These are phyloP conservation scores for Rhodotorula sp. DNA, from an alignment of 1,284 basidiomycete genomes.

Conservation along the genomic window DNA sequence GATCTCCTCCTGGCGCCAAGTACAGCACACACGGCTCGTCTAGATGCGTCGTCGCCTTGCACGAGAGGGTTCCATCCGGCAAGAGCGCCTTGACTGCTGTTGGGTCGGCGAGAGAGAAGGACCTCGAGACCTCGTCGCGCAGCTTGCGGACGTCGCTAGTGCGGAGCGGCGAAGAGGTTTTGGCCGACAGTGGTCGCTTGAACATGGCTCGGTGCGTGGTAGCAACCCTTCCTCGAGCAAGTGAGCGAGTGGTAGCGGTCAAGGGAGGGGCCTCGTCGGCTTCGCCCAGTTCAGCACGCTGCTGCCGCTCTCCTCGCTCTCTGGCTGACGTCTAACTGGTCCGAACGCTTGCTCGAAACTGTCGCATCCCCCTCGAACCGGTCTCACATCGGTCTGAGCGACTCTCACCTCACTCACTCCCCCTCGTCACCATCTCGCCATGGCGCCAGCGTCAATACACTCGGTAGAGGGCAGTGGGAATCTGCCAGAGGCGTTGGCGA, in stretches of 20 bases:
- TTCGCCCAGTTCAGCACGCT: not conserved
- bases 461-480: slow-evolving; percentile 29
- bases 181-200: slow-evolving; percentile 31
- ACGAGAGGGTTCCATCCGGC: slow-evolving; percentile 17
- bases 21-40: slow-evolving; percentile 32
- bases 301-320: no score
- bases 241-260: not conserved
- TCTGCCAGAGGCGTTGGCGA: slow-evolving; percentile 40
- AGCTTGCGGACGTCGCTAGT: slow-evolving; percentile 32
- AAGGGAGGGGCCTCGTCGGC: not conserved
- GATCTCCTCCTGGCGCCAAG: slow-evolving; percentile 18
- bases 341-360: not conserved
- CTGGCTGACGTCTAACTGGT: no score
- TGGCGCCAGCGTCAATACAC: slow-evolving; percentile 15
- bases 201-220: slow-evolving; percentile 19
- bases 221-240: not conserved
- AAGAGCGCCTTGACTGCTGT: slow-evolving; percentile 6
- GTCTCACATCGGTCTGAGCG: no score
- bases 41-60: slow-evolving; percentile 30
- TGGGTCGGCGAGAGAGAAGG: not conserved
- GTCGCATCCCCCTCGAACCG: not conserved
- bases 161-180: slow-evolving; percentile 26
- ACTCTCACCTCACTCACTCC: not conserved
- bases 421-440: not conserved
- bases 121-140: slow-evolving; percentile 9